Evolutionary conservation across 2,329 filamentous ascomycete genomes (phyloP), one percentile per base, ranked within the genome.

Genomic region (Botrytis galanthina): DNA sequence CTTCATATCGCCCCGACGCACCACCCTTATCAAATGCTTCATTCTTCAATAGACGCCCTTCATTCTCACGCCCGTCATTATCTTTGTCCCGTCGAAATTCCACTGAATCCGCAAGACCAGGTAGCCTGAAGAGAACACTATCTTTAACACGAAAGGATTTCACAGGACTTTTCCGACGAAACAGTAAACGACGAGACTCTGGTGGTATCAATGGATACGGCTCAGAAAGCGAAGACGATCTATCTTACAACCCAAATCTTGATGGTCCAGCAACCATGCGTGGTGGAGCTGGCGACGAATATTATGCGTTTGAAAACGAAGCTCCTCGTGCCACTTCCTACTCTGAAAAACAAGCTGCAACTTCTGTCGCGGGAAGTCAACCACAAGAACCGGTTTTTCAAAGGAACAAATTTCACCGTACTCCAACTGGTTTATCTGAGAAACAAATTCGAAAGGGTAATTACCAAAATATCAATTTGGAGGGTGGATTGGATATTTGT

Each of bases 401-500:
- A 14, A 73, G 75, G 37, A 67, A 64, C 16, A 73, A 75, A 0
- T 92, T 94, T 81, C 89, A 90, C 77, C 90, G 92, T 60, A 90
- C 90, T 8, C 91, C 92, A 2, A 94, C 92, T 0, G 90, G 89
- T 22, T 82, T 93, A 59, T 90, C 88, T 37, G 82, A 84, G 3
- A 93, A 91, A 86, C 91, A 77, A 84, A 87, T 77, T 87, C 86
- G 84, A 83, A 66, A 84, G 86, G 62, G 85, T 84, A 29, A 85
- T 86, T 59, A 84, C 85, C 85, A 85, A 61, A 86, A 88, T 16
- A 88, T 98, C 74, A 90, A 97, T 80, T 86, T 98, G 0, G 89
- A 96, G 80, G 92, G 92, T 44, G 94, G 94, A 0, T 85, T 99
- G 16, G 94, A 98, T 77, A 91, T 99, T 51, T 92, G 90, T 69